Percentiles rank a stretch among this genome's conserved stretches.
Evolutionary conservation across 2,329 filamentous ascomycete genomes (phyloP).

Genomic region (Trichoderma sp.): DNA sequence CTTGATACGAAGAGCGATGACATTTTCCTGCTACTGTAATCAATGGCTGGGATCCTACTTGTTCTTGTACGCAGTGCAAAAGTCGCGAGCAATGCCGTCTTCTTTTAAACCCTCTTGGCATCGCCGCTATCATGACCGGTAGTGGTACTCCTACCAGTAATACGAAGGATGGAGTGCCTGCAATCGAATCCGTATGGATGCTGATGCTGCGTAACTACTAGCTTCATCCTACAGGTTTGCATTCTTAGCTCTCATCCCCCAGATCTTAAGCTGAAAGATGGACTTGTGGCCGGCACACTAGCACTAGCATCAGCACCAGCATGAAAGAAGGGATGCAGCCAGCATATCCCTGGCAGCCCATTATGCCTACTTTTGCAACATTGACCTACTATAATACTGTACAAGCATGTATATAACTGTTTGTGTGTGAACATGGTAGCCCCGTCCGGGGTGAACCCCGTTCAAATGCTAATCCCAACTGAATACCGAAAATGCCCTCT

Average conservation of each 20-base stretch:
- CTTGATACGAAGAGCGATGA: background rate
- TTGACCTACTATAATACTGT: background rate
- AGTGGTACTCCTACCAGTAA: background rate
- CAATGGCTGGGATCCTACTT: background rate
- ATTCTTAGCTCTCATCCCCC: conserved; percentile 9
- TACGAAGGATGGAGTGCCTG: background rate
- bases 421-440: background rate
- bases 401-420: background rate
- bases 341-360: background rate
- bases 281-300: background rate
- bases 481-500: conserved; percentile 10
- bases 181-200: background rate
- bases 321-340: background rate
- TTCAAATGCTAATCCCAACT: conserved; percentile 12
- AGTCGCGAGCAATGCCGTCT: background rate
- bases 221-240: background rate
- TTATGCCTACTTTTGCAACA: background rate
- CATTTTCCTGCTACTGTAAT: background rate
- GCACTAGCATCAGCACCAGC: background rate
- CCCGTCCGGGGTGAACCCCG: background rate
- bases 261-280: background rate
- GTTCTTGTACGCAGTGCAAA: background rate
- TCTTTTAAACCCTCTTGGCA: background rate
- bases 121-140: background rate
- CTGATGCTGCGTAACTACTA: background rate